Conservation (phyloP, 75 land plant genomes). For the Picea sitchensis region DNA sequence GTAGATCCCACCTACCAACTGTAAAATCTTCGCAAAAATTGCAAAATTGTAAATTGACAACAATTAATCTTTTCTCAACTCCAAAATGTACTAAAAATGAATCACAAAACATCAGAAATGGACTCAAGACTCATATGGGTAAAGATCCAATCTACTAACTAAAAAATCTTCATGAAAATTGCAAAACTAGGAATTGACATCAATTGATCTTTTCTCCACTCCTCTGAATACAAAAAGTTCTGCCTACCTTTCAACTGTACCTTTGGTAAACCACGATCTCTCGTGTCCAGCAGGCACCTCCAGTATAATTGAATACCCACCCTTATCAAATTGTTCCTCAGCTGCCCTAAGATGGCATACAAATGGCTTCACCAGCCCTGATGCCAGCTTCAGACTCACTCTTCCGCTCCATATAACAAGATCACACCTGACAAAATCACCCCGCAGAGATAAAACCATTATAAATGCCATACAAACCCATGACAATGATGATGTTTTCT, state of each 20-base stretch:
- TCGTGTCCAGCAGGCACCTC: constrained; percentile 49
- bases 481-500: too few relatives aligned
- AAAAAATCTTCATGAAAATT: too few relatives aligned
- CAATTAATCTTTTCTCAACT: not conserved
- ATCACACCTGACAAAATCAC: constrained; percentile 60
- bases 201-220: too few relatives aligned
- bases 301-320: constrained; percentile 83
- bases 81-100: not conserved
- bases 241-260: constrained; percentile 83
- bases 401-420: constrained; percentile 67
- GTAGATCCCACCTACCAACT: not conserved
- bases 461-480: too few relatives aligned
- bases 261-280: constrained; percentile 88
- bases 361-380: constrained; percentile 92
- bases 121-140: too few relatives aligned
- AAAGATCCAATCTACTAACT: too few relatives aligned
- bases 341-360: constrained; percentile 85
- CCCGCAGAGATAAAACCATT: too few relatives aligned
- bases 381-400: constrained; percentile 75
- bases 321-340: constrained; percentile 77
- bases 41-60: not conserved
- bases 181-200: not conserved
- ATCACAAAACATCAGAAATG: not conserved
- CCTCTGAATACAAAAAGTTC: too few relatives aligned
- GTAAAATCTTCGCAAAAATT: not conserved